phyloP scores from a whole-genome alignment of 805 yeast genomes.

The Nakazawaea siamensis region DNA sequence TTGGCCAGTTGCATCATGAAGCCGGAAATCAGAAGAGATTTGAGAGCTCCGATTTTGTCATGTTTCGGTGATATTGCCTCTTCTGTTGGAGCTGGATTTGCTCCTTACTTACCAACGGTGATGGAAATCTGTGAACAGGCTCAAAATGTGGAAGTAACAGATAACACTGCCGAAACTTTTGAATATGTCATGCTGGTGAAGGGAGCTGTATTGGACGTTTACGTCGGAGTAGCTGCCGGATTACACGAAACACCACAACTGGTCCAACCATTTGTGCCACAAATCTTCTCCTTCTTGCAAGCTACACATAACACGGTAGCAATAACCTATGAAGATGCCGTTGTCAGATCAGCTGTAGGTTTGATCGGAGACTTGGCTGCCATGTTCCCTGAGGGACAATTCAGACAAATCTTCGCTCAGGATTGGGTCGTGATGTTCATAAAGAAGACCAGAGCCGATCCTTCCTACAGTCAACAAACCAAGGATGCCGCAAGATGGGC shows the following conservation, averaged over 20 bases:
- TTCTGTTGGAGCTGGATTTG: slow-evolving; percentile 70
- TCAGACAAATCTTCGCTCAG: slow-evolving; percentile 56
- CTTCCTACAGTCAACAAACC: slow-evolving; percentile 54
- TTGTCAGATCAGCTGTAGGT: slow-evolving; percentile 81
- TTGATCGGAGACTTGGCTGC: slow-evolving; percentile 88
- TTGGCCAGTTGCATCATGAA: slow-evolving; percentile 68
- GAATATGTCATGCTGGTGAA: slow-evolving; percentile 68
- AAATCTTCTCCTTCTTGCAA: slow-evolving; percentile 64
- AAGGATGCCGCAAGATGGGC: slow-evolving; percentile 98
- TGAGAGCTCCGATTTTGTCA: slow-evolving; percentile 81
- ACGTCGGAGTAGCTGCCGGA: slow-evolving; percentile 94
- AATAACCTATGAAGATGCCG: slow-evolving; percentile 55
- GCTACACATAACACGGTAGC: slow-evolving; percentile 50
- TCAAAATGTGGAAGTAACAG: slow-evolving; percentile 54
- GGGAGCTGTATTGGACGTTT: slow-evolving; percentile 91
- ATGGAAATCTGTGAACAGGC: slow-evolving; percentile 71
- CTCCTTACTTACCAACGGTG: slow-evolving; percentile 69
- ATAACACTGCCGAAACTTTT: slow-evolving; percentile 60
- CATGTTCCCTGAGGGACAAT: slow-evolving; percentile 73
- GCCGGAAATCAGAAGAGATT: slow-evolving; percentile 63
- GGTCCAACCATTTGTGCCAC: slow-evolving; percentile 55
- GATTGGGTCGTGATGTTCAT: slow-evolving; percentile 78
- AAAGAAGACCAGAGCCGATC: slow-evolving; percentile 60
- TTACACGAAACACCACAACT: slow-evolving; percentile 59
- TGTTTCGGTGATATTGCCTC: slow-evolving; percentile 96